Evolutionary conservation across 305 asterid species (phyloP).

Genomic region (Solanum hybrid): DNA sequence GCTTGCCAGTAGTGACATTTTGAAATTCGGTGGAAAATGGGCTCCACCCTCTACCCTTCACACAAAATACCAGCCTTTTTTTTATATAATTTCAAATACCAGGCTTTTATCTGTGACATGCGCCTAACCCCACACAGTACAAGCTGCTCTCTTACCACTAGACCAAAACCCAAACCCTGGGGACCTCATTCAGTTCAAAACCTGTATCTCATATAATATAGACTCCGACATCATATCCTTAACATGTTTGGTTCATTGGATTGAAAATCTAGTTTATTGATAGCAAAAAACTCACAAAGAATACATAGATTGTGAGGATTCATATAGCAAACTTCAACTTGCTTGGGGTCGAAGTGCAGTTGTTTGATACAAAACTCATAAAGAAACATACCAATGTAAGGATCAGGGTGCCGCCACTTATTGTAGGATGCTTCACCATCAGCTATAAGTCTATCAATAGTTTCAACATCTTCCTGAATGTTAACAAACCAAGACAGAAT

Average conservation of each 20-base stretch:
- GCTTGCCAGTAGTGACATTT: background rate
- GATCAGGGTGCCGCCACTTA: conserved; percentile 92
- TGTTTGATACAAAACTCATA: background rate
- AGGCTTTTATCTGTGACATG: background rate
- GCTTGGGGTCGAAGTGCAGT: background rate
- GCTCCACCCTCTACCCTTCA: background rate
- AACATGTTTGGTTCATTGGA: background rate
- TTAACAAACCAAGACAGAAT: background rate
- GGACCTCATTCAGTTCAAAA: background rate
- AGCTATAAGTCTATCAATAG: conserved; percentile 67
- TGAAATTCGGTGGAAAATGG: background rate
- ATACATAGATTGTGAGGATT: background rate
- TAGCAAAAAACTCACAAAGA: background rate
- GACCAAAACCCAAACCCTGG: background rate
- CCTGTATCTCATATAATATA: background rate
- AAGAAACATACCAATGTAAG: conserved; percentile 66
- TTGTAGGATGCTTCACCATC: conserved; percentile 61
- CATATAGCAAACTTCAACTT: background rate
- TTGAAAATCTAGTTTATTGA: background rate
- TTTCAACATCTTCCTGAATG: conserved; percentile 73
- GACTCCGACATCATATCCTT: background rate
- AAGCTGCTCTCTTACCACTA: background rate
- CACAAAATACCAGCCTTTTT: background rate
- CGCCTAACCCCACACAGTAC: background rate
- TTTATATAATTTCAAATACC: background rate